Conservation (phyloP, 352 stramenopile species). For the Phytophthora quininea region DNA sequence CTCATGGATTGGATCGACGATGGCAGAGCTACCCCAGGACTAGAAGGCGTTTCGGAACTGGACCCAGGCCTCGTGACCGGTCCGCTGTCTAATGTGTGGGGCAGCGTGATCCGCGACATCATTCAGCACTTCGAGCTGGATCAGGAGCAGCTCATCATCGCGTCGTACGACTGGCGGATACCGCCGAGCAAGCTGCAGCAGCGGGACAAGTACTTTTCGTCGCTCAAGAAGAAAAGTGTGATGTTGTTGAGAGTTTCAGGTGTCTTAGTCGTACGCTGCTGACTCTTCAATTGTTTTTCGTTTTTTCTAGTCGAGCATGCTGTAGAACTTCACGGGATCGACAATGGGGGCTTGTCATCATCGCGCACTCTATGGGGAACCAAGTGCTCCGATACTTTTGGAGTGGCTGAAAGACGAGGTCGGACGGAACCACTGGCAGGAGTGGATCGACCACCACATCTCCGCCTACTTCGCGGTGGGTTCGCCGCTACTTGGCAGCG, state of each 20-base stretch:
- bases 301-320: slow-evolving; percentile 63
- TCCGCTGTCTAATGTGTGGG: slow-evolving; percentile 76
- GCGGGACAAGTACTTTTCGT: slow-evolving; percentile 77
- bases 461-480: slow-evolving; percentile 80
- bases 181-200: slow-evolving; percentile 71
- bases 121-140: slow-evolving; percentile 73
- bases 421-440: slow-evolving; percentile 69
- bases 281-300: slow-evolving; percentile 4
- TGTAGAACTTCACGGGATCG: slow-evolving; percentile 51
- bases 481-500: slow-evolving; percentile 72
- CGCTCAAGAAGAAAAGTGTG: slow-evolving; percentile 74
- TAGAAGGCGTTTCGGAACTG: slow-evolving; percentile 71
- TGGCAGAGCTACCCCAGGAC: slow-evolving; percentile 54
- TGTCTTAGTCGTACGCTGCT: background rate
- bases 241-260: slow-evolving; percentile 5
- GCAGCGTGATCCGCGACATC: slow-evolving; percentile 66
- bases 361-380: slow-evolving; percentile 87
- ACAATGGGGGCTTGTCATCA: slow-evolving; percentile 64
- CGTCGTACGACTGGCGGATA: slow-evolving; percentile 84
- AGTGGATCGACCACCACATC: slow-evolving; percentile 80
- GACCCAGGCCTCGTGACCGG: slow-evolving; percentile 79
- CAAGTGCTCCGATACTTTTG: slow-evolving; percentile 83
- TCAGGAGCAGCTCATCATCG: slow-evolving; percentile 72
- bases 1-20: background rate
- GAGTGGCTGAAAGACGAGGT: slow-evolving; percentile 83